These are phyloP conservation scores for Trichoderma guizhouense DNA, from an alignment of 2,329 filamentous ascomycete species.

Conservation along the genomic window DNA sequence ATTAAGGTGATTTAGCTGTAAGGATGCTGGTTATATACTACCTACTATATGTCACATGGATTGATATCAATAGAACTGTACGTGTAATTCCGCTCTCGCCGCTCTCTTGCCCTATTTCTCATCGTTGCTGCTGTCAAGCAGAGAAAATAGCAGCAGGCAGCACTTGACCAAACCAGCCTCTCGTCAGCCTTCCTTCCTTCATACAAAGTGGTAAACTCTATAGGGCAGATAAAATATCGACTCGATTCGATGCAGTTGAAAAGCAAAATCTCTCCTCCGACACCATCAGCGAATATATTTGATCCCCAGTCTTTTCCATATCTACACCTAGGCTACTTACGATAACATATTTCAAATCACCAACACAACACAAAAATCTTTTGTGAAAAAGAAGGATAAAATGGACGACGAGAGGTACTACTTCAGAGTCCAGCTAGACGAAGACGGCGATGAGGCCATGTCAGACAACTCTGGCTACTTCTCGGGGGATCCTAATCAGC, in stretches of 20 bases:
- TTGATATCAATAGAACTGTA: not conserved
- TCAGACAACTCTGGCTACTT: not conserved
- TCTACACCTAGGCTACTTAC: not conserved
- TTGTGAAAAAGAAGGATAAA: not conserved
- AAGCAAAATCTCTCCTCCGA: not conserved
- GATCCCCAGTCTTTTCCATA: not conserved
- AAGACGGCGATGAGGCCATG: not conserved
- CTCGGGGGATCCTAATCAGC: not conserved
- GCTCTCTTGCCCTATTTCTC: not conserved
- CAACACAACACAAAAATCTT: not conserved
- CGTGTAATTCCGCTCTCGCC: not conserved
- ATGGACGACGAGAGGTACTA: not conserved
- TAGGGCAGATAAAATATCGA: not conserved
- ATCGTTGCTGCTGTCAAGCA: not conserved
- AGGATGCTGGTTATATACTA: too few relatives aligned
- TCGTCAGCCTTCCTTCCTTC: not conserved
- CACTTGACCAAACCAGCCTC: not conserved
- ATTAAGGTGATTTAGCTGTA: not conserved
- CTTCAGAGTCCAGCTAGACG: too few relatives aligned
- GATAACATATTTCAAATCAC: not conserved
- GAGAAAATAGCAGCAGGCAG: not conserved
- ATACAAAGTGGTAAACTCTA: not conserved
- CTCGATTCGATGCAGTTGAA: not conserved
- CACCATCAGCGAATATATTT: not conserved
- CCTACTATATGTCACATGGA: too few relatives aligned